Conservation (phyloP, 2,329 filamentous ascomycete genomes). For the Domatiomyces globalis region DNA sequence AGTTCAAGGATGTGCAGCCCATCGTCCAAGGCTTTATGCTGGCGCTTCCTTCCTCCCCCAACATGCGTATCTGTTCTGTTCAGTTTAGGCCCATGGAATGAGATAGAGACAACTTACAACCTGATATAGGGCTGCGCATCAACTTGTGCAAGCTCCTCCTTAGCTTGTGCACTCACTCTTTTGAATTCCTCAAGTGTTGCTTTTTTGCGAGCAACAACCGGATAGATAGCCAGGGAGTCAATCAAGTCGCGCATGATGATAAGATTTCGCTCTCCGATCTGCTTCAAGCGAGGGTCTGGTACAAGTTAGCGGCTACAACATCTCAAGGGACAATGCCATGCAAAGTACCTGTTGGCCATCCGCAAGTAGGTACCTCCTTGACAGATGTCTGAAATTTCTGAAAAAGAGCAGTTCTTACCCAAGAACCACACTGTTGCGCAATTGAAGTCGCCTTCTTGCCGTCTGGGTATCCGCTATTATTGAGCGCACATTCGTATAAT, state of each 20-base stretch:
- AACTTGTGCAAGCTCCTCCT: slow-evolving; percentile 5
- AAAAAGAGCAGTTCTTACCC: slow-evolving; percentile 9
- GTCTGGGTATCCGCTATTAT: slow-evolving; percentile 2
- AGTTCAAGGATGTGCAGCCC: too few relatives aligned
- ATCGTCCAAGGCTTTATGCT: not conserved
- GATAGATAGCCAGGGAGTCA: slow-evolving; percentile 5
- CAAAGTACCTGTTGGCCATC: slow-evolving; percentile 6
- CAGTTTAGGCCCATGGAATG: not conserved
- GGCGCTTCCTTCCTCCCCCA: not conserved
- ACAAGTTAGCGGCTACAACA: not conserved
- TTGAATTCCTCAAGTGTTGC: slow-evolving; percentile 3
- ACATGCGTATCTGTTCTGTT: not conserved
- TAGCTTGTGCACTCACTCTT: slow-evolving; percentile 2
- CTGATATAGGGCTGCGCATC: slow-evolving; percentile 8
- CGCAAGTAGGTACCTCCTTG: slow-evolving; percentile 9
- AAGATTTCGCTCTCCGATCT: slow-evolving; percentile 9
- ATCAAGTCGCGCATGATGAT: slow-evolving; percentile 8
- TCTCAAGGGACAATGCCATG: not conserved
- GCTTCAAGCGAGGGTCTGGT: slow-evolving; percentile 5
- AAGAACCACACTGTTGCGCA: slow-evolving; percentile 5
- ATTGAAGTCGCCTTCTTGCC: slow-evolving; percentile 6
- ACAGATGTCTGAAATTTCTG: slow-evolving; percentile 6
- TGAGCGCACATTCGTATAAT: slow-evolving; percentile 4
- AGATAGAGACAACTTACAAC: slow-evolving; percentile 2
- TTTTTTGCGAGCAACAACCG: slow-evolving; percentile 3